Evolutionary conservation across 2,329 filamentous ascomycete species (phyloP), one percentile per base, ranked within the genome.

Genomic region (Hypoxylon rubiginosum): DNA sequence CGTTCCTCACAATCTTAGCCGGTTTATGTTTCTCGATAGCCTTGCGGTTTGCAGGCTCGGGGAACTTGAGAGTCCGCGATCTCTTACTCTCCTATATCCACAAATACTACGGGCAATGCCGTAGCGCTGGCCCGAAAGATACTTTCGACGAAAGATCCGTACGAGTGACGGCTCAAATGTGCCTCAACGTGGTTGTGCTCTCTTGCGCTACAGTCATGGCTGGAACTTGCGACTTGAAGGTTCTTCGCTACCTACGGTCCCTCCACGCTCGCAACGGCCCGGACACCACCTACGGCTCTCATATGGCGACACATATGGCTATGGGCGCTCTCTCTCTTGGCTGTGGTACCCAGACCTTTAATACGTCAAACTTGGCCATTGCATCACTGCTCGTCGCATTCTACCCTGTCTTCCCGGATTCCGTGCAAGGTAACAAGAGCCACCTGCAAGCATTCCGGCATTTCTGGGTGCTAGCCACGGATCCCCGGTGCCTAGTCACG

Each of bases 361-460:
- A 93, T 58, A 97, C 93, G 4, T 95, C 91, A 39, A 91, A 97
- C 75, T 83, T 97, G 58, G 94, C 95, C 9, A 90, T 97, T 52
- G 95, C 93, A 1, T 89, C 93, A 11, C 84, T 99, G 6, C 87
- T 99, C 7, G 91, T 96, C 46, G 91, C 96, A 1, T 97, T 99
- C 78, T 99, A 99, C 75, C 96, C 96, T 0, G 86, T 97, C 19
- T 97, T 97, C 77, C 96, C 96, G 0, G 91, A 88, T 9, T 91
- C 89, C 30, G 92, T 98, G 1, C 91, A 97, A 74, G 96, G 99
- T 80, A 98, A 98, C 76, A 91, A 92, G 70, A 94, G 93, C 10
- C 96, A 99, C 74, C 85, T 99, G 5, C 96, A 99, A 81, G 96
- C 97, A 3, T 96, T 99, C 82, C 90, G 97, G 4, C 95, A 99